phyloP scores from a whole-genome alignment of 148 eudicot genomes.

The Polygonum aviculare region DNA sequence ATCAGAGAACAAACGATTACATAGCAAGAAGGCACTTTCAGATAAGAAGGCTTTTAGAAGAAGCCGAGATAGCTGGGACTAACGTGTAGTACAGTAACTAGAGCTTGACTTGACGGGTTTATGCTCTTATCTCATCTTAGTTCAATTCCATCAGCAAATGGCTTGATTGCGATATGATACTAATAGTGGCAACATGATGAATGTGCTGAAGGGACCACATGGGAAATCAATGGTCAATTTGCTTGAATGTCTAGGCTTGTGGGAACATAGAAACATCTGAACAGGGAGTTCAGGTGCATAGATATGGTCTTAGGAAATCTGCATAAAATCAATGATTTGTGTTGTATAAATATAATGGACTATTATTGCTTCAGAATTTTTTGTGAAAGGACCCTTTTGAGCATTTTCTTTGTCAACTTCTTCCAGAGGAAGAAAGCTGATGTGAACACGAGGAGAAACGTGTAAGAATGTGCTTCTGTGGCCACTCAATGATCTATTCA shows the following conservation, averaged over 20 bases:
- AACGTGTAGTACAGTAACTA: conserved; percentile 9
- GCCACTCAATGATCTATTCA: not conserved
- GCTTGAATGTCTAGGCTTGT: not conserved
- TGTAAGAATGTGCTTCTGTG: not conserved
- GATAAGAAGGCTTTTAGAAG: conserved; percentile 66
- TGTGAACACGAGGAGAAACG: not conserved
- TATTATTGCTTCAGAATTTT: not conserved
- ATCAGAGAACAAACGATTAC: conserved; percentile 67
- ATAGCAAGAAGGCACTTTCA: conserved; percentile 55
- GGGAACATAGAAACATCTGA: not conserved
- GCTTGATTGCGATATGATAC: not conserved
- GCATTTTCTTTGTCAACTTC: not conserved
- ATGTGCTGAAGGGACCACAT: not conserved
- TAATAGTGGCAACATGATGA: not conserved
- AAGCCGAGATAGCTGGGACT: conserved; percentile 64
- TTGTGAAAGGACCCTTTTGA: not conserved
- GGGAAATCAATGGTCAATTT: not conserved
- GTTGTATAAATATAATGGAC: not conserved
- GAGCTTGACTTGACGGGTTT: not conserved
- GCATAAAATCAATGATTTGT: not conserved
- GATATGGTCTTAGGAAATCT: not conserved
- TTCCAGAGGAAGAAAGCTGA: not conserved
- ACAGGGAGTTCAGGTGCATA: not conserved
- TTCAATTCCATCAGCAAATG: not conserved
- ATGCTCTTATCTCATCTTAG: not conserved